These are phyloP conservation scores for Trichothecium roseum DNA, from an alignment of 2,329 filamentous ascomycete species.

Conservation along the genomic window DNA sequence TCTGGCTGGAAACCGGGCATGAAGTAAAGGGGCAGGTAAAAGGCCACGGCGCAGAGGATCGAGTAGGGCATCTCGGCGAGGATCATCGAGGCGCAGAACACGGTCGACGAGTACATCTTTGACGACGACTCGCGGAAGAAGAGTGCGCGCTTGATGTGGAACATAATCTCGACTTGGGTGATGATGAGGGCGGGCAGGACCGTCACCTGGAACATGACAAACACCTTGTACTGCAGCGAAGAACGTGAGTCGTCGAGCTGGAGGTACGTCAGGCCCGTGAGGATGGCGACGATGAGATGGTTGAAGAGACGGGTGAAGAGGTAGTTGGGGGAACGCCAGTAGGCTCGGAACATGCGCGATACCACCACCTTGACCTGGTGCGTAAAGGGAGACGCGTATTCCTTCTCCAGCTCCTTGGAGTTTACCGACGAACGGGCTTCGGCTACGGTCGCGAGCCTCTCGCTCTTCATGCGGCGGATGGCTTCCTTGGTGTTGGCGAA, in stretches of 20 bases:
- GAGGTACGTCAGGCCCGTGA: conserved; percentile 72
- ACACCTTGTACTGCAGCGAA: conserved; percentile 76
- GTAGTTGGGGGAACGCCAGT: conserved; percentile 83
- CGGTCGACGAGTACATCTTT: conserved; percentile 76
- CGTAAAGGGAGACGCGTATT: conserved; percentile 71
- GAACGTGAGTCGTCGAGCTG: conserved; percentile 65
- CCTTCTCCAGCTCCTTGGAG: conserved; percentile 54
- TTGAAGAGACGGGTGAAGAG: conserved; percentile 81
- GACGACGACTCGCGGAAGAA: conserved; percentile 79
- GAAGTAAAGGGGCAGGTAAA: conserved; percentile 79
- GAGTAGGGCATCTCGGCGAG: conserved; percentile 78
- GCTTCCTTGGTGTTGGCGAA: conserved; percentile 54
- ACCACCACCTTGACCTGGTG: conserved; percentile 73
- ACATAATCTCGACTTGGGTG: conserved; percentile 71
- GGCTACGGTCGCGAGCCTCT: conserved; percentile 36
- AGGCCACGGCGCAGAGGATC: conserved; percentile 66
- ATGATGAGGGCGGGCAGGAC: conserved; percentile 77
- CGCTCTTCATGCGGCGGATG: conserved; percentile 56
- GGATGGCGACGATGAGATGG: conserved; percentile 65
- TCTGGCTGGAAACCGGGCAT: conserved; percentile 62
- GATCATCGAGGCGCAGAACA: conserved; percentile 70
- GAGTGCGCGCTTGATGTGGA: conserved; percentile 66
- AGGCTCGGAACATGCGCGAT: conserved; percentile 62
- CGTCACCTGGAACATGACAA: conserved; percentile 75
- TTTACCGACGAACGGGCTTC: too few species aligned